Percentiles rank a stretch among this genome's conserved stretches.
These are phyloP conservation scores for Lactarius pseudohatsudake DNA, from an alignment of 768 basidiomycete genomes.

Conservation along the genomic window DNA sequence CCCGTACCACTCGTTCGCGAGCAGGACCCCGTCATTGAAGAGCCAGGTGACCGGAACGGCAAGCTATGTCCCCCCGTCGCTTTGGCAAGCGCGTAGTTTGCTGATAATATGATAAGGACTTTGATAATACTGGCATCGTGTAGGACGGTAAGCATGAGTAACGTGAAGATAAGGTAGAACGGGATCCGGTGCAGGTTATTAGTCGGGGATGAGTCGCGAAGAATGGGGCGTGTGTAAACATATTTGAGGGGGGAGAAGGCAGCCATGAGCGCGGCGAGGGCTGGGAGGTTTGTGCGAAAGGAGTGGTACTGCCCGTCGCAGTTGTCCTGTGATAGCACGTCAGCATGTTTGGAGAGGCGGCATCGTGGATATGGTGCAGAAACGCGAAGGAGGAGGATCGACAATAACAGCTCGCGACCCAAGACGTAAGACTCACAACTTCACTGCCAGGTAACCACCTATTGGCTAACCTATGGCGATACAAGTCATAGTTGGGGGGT, in stretches of 20 bases:
- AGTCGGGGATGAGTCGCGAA: slow-evolving; percentile 32
- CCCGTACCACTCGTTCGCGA: slow-evolving; percentile 68
- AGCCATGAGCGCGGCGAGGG: slow-evolving; percentile 50
- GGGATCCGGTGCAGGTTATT: slow-evolving; percentile 46
- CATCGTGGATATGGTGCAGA: too few species aligned
- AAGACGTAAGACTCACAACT: slow-evolving; percentile 50
- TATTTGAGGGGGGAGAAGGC: slow-evolving; percentile 59
- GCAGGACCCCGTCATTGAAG: slow-evolving; percentile 72
- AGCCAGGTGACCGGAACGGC: slow-evolving; percentile 67
- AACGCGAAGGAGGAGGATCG: neutral
- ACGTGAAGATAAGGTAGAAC: slow-evolving; percentile 60
- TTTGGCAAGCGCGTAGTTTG: slow-evolving; percentile 69
- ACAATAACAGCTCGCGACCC: neutral
- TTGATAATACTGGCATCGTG: slow-evolving; percentile 85
- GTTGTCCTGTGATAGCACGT: slow-evolving; percentile 64
- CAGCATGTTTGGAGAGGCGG: neutral
- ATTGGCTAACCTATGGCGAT: slow-evolving; percentile 52
- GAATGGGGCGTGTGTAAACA: slow-evolving; percentile 41
- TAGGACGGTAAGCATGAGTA: slow-evolving; percentile 63
- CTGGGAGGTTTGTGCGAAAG: slow-evolving; percentile 77
- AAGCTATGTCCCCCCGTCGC: slow-evolving; percentile 42
- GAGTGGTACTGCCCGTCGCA: slow-evolving; percentile 89
- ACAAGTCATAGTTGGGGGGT: slow-evolving; percentile 72
- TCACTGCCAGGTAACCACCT: slow-evolving; percentile 83
- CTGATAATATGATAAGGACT: slow-evolving; percentile 63